Evolutionary conservation across 2,329 filamentous ascomycete genomes (phyloP), one percentile per base, ranked within the genome.

Genomic region (Colletotrichum salicis): DNA sequence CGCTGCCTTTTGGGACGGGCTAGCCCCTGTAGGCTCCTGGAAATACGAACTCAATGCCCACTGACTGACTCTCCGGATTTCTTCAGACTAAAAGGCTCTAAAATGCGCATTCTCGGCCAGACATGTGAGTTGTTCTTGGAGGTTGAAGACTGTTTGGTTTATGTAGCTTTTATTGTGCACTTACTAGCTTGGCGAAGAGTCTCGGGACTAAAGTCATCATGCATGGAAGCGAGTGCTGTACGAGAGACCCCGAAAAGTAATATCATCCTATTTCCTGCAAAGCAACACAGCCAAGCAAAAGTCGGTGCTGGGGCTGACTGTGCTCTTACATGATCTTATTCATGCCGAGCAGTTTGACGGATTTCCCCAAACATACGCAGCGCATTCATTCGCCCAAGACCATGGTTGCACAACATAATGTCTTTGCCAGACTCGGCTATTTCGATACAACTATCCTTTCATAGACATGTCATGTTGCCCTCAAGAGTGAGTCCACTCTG

Each of bases 401-500:
- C 10, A 27, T 51, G 45, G 65, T 71, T 35, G 45, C 59, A 71
- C 65, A 35, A 60, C 65, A 37, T 71, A 31, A 24, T 48, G 48
- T 69, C 55, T 71, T 56, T 24, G 55, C 63, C 64, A 60, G 48
- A 56, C 51, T 71, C 59, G 31, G 35, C 68, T 48, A 48, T 35
- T 27, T 68, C 48, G 67, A 63, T 59, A 68, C 41, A 68, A 68
- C 33, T 68, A 35, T 48, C 15, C n/a, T 10, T 35, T 35, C 12
- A 19, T 27, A 31, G 29, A 6, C 31, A 29, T 31, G 33, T 12
- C 31, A n/a, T 22, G 33, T 12, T 13, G 22, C 12, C 13, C 29
- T 62, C 88, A 97, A 80, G 94, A 90, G 81, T 98, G 87, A 73
- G 88, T 91, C 96, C 96, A 99, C 81, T 96, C 91, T 0, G 96